These are phyloP conservation scores for Verticillium nonalfalfae DNA, from an alignment of 2,329 filamentous ascomycete genomes.

Conservation along the genomic window DNA sequence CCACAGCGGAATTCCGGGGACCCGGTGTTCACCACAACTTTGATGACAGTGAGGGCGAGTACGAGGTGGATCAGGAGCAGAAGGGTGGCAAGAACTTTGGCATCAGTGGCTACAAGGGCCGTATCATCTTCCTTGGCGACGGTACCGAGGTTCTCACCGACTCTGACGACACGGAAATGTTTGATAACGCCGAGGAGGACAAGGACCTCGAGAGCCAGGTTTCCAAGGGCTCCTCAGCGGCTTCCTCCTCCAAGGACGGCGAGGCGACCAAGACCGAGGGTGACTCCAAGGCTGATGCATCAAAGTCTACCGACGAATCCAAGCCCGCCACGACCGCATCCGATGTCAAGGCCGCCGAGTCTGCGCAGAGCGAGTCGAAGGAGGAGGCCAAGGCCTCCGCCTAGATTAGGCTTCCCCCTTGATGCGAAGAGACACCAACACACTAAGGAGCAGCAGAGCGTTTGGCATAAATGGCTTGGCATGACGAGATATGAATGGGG, in stretches of 20 bases:
- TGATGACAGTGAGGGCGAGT: slow-evolving; percentile 72
- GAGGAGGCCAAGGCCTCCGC: slow-evolving; percentile 6
- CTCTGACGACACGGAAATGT: slow-evolving; percentile 87
- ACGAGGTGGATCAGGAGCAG: slow-evolving; percentile 67
- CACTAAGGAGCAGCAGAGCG: slow-evolving; percentile 4
- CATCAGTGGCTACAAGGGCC: slow-evolving; percentile 66
- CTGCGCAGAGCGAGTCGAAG: slow-evolving; percentile 6
- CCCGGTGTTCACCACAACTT: slow-evolving; percentile 77
- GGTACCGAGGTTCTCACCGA: slow-evolving; percentile 89
- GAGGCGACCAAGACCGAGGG: slow-evolving; percentile 11
- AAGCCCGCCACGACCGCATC: slow-evolving; percentile 5
- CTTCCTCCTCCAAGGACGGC: slow-evolving; percentile 7
- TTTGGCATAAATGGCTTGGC: background rate
- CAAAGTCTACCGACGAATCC: slow-evolving; percentile 9
- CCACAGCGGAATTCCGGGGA: slow-evolving; percentile 74
- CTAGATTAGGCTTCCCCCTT: slow-evolving; percentile 1
- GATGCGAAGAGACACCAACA: background rate
- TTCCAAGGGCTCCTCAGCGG: slow-evolving; percentile 47
- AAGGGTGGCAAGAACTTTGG: slow-evolving; percentile 55
- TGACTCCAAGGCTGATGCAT: slow-evolving; percentile 14
- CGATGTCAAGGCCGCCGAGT: slow-evolving; percentile 4
- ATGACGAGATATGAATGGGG: background rate
- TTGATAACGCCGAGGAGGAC: slow-evolving; percentile 80
- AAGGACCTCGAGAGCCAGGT: slow-evolving; percentile 83
- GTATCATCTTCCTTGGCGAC: slow-evolving; percentile 92